phyloP scores from a whole-genome alignment of 345 rosid genomes.

The Rhodomyrtus tomentosa region DNA sequence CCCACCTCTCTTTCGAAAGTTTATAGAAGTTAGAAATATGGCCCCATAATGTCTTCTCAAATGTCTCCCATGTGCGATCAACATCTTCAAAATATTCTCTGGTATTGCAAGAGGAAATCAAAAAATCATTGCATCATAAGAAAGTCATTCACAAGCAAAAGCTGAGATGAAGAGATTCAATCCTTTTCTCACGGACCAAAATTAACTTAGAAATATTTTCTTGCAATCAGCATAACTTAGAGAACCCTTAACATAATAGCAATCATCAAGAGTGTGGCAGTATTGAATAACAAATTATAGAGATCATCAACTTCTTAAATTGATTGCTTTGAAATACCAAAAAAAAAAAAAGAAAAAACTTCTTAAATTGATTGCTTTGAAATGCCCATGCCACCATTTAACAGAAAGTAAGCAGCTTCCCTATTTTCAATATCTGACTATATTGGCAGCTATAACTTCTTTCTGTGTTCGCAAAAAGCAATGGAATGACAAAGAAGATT shows the following conservation, averaged over 20 bases:
- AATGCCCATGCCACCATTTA: not conserved
- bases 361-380: not conserved
- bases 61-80: conserved; percentile 93
- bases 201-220: not conserved
- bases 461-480: not conserved
- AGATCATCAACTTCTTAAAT: not conserved
- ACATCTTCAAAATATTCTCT: conserved; percentile 99
- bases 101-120: conserved; percentile 2
- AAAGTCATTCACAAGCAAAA: not conserved
- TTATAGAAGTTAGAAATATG: conserved; percentile 71
- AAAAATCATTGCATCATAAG: not conserved
- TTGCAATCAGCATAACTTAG: not conserved
- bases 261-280: not conserved
- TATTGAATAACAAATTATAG: not conserved
- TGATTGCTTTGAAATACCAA: not conserved
- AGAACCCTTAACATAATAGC: not conserved
- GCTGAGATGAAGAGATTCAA: not conserved
- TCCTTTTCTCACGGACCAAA: not conserved
- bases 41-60: conserved; percentile 93
- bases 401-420: not conserved
- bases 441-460: not conserved
- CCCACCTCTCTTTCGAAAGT: conserved; percentile 94
- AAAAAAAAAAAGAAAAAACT: too few relatives aligned
- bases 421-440: not conserved
- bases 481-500: not conserved